Evolutionary conservation across 2,329 filamentous ascomycete species (phyloP).

Genomic region (Talaromyces sp.): DNA sequence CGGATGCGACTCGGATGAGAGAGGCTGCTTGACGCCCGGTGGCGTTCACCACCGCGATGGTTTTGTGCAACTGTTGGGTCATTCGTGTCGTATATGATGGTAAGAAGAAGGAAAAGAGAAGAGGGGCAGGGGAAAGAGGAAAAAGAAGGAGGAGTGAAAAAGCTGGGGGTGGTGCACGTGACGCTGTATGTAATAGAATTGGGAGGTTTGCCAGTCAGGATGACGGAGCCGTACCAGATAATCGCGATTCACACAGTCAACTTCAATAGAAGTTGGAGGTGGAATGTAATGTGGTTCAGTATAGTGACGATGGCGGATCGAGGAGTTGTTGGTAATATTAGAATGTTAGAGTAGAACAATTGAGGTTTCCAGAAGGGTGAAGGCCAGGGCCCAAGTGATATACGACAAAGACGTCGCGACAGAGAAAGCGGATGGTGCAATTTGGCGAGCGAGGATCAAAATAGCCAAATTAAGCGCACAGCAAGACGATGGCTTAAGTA

Average conservation of each 20-base stretch:
- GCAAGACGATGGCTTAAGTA: not conserved
- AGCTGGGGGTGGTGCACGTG: slow-evolving; percentile 3
- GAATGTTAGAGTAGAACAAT: too few relatives aligned
- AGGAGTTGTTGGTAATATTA: too few relatives aligned
- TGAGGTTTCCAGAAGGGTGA: not conserved
- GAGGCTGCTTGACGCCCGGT: slow-evolving; percentile 94
- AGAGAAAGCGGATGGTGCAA: slow-evolving; percentile 13
- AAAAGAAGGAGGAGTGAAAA: not conserved
- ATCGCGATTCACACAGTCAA: not conserved
- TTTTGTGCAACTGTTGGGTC: slow-evolving; percentile 58
- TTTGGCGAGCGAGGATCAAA: slow-evolving; percentile 12
- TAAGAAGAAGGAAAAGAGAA: not conserved
- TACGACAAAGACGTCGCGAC: slow-evolving; percentile 3
- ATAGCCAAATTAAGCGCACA: slow-evolving; percentile 1
- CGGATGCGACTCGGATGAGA: slow-evolving; percentile 87
- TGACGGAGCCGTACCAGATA: slow-evolving; percentile 1
- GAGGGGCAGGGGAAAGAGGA: not conserved
- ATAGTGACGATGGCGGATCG: too few relatives aligned
- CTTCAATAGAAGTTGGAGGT: too few relatives aligned
- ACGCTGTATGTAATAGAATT: slow-evolving; percentile 5
- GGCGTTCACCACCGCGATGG: slow-evolving; percentile 91
- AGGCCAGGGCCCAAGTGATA: not conserved
- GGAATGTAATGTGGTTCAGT: too few relatives aligned
- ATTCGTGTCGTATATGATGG: slow-evolving; percentile 26
- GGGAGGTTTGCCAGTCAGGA: slow-evolving; percentile 4